These are phyloP conservation scores for Aureobasidium namibiae DNA, from an alignment of 2,329 filamentous ascomycete species.

Conservation along the genomic window DNA sequence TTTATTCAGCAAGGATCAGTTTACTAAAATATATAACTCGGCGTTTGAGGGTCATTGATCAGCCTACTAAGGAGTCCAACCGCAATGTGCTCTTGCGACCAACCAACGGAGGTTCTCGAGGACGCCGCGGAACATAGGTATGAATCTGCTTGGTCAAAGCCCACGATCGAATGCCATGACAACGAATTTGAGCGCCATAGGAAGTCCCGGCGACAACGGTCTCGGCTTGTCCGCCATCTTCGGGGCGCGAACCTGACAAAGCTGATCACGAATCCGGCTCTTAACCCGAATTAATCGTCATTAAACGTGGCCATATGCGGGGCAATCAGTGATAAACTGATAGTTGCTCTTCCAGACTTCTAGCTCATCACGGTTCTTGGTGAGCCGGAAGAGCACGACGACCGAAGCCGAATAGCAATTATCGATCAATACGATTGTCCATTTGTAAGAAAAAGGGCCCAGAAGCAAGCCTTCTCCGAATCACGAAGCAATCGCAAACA, in stretches of 20 bases:
- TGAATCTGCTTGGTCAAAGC: too few species aligned
- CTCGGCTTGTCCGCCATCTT: neutral
- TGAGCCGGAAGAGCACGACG: neutral
- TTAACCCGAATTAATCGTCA: neutral
- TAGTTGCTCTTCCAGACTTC: neutral
- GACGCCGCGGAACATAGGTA: too few species aligned
- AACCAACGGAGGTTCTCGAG: too few species aligned
- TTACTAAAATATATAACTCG: too few species aligned
- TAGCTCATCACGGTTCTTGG: neutral
- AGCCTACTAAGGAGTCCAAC: neutral
- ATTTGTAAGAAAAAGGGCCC: too few species aligned
- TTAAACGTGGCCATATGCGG: neutral
- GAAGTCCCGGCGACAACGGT: neutral
- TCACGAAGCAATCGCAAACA: neutral
- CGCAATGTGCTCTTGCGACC: too few species aligned
- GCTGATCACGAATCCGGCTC: neutral
- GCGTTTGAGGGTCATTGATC: neutral
- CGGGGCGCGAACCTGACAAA: conserved; percentile 3
- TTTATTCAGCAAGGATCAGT: neutral
- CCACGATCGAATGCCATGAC: too few species aligned
- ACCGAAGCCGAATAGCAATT: neutral
- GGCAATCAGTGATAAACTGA: too few species aligned
- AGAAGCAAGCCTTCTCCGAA: neutral
- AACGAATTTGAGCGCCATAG: too few species aligned
- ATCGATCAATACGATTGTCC: too few species aligned